Evolutionary conservation across 2,329 filamentous ascomycete genomes (phyloP), one percentile per base, ranked within the genome.

Genomic region (Pseudocercospora eumusae): DNA sequence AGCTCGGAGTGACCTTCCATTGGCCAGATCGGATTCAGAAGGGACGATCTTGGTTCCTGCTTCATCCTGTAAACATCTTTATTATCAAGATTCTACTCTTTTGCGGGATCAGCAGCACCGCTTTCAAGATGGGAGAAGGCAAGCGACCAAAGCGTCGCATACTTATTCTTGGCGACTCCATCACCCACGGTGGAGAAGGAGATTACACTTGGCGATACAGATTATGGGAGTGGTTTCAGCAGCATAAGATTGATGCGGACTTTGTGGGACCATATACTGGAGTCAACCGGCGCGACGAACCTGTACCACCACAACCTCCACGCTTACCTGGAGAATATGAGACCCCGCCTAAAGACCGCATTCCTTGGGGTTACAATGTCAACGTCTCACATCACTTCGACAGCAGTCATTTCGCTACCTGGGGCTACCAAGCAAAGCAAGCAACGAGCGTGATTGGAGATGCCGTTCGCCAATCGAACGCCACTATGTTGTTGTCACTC

Each of bases 151-250:
- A 58, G 13, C 60, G 58, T 52, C 52, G 53, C 7, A 61, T 69
- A 25, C 62, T 71, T 27, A 70, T 70, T 42, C 53, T 66, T 15
- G 69, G 69, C 56, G 69, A 71, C 59, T 68, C 65, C 36, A 71
- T 71, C 20, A 70, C 69, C 4, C 68, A 69, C 23, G 68, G 68
- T 25, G 56, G 62, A 23, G 76, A 79, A 58, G 77, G 75, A 25
- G 78, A 80, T 62, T 78, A 71, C 58, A 80, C 78, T 9, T 80
- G 78, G 78, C 72, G 78, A 8, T 80, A 78, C 58, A 72, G 77
- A 5, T 65, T 80, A 15, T 78, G 74, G 72, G 59, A 79, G 55
- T 80, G 78, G 77, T 73, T 78, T 59, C 64, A 69, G 13, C 62
- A 55, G 10, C 49, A 61, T 2, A 31, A 63, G 25, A 63, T 63